Base-by-base conservation (phyloP, 345 rosid genomes). In the Leavenworthia alabamica region DNA sequence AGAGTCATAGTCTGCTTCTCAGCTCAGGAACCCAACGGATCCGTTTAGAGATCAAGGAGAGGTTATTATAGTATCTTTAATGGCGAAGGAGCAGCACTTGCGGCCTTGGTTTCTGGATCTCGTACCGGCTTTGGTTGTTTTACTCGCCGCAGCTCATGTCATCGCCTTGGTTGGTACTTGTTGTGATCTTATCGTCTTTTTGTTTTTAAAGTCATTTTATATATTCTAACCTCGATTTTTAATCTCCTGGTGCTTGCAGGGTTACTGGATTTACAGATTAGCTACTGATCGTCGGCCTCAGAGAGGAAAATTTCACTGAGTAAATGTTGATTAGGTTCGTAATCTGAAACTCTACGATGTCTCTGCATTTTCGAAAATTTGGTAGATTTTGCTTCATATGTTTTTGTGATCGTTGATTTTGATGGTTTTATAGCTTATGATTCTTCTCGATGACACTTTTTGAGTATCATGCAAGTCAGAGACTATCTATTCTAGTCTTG, bases 251-350 rank as follows among this genome's bases (percentile, higher is more conserved):
- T 20, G 15, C 31, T 53, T 47, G 49, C 44, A 85, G 95, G 91
- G 79, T 12, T 88, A 83, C 71, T 88, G 96, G 96, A 85, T 88
- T 68, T 88, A 83, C 80, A 78, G 84, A 73, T 72, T 88, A 72
- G 87, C 87, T 3, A 78, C 86, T 53, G 89, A 83, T 54, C 86
- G 79, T 70, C 84, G 81, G 42, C 84, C 91, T 10, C 83, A 77
- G 74, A 79, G 96, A 71, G 78, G 90, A 27, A 89, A 89, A 71
- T 72, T 84, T 11, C 84, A 86, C 54, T 86, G 65, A 81, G 60
- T 54, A 66, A 36, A 26, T 12, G 3, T 20, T 33, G 2, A 19
- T 12, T 49, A 42, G 48, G 66, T 72, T 59, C 60, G 65, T 57
- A n/a, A 14, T 15, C 24, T 66, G 16, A 60, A 48, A n/a, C n/a